A percentile compares a stretch with the other conserved stretches of the same genome.
These are phyloP conservation scores for Lachnellula cervina DNA, from an alignment of 2,329 filamentous ascomycete species.

Conservation along the genomic window DNA sequence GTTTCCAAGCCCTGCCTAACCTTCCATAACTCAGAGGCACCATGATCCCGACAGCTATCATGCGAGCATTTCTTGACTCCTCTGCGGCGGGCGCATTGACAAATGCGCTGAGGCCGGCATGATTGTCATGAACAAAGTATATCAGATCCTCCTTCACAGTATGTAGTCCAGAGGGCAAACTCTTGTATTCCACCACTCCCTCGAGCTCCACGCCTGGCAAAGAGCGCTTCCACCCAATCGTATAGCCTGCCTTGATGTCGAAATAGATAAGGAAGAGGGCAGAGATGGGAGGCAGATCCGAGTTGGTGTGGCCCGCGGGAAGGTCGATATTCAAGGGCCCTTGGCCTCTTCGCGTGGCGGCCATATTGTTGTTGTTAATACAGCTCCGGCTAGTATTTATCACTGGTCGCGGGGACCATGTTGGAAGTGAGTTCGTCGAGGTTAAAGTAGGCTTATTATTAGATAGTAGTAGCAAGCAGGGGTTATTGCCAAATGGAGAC, in stretches of 20 bases:
- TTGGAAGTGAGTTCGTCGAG: too few species aligned
- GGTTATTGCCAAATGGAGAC: too few species aligned
- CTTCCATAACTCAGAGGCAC: conserved; percentile 82
- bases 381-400: not conserved
- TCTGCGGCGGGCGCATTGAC: conserved; percentile 77
- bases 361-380: conserved; percentile 20
- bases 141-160: conserved; percentile 82
- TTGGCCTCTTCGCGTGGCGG: conserved; percentile 30
- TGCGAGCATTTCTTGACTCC: conserved; percentile 78
- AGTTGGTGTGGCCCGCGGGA: conserved; percentile 23
- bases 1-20: conserved; percentile 82
- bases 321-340: conserved; percentile 30
- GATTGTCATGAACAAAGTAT: conserved; percentile 83
- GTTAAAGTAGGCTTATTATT: too few species aligned
- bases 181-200: conserved; percentile 92
- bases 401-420: too few species aligned
- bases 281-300: conserved; percentile 58
- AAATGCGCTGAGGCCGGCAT: conserved; percentile 89
- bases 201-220: conserved; percentile 68
- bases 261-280: conserved; percentile 88
- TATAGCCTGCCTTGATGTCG: conserved; percentile 88
- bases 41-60: conserved; percentile 86
- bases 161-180: conserved; percentile 87
- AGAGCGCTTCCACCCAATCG: conserved; percentile 81
- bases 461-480: too few species aligned